A percentile compares a stretch with the other conserved stretches of the same genome.
These are phyloP conservation scores for Cryptococcus sp. DNA, from an alignment of 1,284 basidiomycete genomes.

Conservation along the genomic window DNA sequence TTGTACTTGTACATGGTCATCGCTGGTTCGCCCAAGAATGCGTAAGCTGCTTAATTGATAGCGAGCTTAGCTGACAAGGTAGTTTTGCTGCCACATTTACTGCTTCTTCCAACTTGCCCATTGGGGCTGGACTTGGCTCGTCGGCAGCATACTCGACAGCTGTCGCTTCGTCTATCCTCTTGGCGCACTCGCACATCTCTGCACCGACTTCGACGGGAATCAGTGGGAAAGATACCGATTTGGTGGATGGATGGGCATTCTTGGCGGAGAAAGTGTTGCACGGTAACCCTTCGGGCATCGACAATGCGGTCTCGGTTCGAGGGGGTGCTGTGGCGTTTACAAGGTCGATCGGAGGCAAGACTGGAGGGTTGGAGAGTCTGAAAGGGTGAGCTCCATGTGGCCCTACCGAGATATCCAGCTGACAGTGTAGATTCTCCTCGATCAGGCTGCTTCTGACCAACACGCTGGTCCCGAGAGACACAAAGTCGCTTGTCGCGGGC, in stretches of 20 bases:
- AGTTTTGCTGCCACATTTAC: constrained; percentile 59
- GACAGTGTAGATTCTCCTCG: constrained; percentile 56
- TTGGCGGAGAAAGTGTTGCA: constrained; percentile 93
- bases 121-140: constrained; percentile 96
- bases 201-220: constrained; percentile 51
- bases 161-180: constrained; percentile 71
- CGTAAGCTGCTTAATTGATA: constrained; percentile 51
- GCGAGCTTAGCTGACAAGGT: constrained; percentile 1
- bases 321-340: constrained; percentile 92
- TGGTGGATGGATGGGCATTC: constrained; percentile 91
- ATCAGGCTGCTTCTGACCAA: constrained; percentile 83
- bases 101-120: constrained; percentile 88
- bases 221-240: constrained; percentile 63
- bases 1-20: constrained; percentile 90
- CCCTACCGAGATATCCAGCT: not conserved
- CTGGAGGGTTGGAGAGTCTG: constrained; percentile 75
- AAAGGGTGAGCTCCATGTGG: constrained; percentile 61
- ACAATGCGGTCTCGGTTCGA: constrained; percentile 89
- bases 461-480: constrained; percentile 85
- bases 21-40: constrained; percentile 51
- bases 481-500: constrained; percentile 86
- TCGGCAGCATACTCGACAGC: constrained; percentile 93
- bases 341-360: constrained; percentile 67
- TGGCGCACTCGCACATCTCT: constrained; percentile 34
- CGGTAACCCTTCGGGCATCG: constrained; percentile 95